Conservation (phyloP, 192 early-diverging fungal species). For the Coemansia sp. region DNA sequence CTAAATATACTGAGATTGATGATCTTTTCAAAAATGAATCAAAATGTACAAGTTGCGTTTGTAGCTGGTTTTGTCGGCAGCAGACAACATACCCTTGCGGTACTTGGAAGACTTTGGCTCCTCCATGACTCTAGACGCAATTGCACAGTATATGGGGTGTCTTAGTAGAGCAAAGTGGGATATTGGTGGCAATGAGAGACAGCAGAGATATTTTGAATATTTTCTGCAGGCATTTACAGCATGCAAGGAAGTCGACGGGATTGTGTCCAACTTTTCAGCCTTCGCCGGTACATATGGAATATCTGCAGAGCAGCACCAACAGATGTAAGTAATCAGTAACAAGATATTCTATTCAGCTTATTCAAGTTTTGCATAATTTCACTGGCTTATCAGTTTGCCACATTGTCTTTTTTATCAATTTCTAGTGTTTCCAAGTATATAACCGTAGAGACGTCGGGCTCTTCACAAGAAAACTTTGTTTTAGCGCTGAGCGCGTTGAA, state of each 20-base stretch:
- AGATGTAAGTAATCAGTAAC: background rate
- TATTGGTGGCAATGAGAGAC: constrained; percentile 7
- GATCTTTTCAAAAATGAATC: no score
- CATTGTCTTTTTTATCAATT: background rate
- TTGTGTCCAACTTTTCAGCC: constrained; percentile 29
- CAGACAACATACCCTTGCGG: constrained; percentile 22
- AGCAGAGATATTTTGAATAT: constrained; percentile 25
- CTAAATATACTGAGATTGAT: no score
- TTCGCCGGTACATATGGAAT: constrained; percentile 42
- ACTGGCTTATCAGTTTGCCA: background rate
- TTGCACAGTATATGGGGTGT: constrained; percentile 52
- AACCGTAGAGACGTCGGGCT: constrained; percentile 26
- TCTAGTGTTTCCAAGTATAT: constrained; percentile 28
- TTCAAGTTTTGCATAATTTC: background rate
- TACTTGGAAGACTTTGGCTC: constrained; percentile 62
- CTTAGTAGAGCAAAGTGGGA: constrained; percentile 48
- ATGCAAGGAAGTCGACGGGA: constrained; percentile 22
- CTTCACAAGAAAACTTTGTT: constrained; percentile 43
- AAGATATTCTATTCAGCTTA: background rate
- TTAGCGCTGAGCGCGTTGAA: constrained; percentile 37
- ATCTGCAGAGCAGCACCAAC: constrained; percentile 22
- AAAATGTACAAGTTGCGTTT: background rate
- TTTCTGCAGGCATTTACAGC: constrained; percentile 27
- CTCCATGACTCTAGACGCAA: constrained; percentile 53
- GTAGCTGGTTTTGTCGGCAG: constrained; percentile 33